Conservation (phyloP, 768 basidiomycete genomes). For the Suillus hirtellus region DNA sequence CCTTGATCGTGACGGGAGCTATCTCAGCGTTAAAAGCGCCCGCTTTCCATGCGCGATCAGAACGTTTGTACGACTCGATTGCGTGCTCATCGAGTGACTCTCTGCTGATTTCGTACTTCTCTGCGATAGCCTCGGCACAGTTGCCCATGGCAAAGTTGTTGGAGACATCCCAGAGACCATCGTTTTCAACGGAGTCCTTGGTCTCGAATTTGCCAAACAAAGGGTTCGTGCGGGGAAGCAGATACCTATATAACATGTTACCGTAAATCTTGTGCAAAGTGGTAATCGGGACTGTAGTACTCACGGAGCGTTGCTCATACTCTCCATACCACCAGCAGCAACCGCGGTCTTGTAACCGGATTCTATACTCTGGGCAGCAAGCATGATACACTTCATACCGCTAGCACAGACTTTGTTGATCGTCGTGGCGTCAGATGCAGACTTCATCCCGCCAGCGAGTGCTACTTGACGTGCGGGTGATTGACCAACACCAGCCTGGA, state of each 20-base stretch:
- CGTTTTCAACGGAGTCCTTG: constrained; percentile 84
- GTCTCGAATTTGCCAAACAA: constrained; percentile 87
- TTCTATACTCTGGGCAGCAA: constrained; percentile 89
- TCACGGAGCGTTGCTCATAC: constrained; percentile 98
- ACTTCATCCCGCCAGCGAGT: constrained; percentile 76
- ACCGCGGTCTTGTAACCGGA: constrained; percentile 84
- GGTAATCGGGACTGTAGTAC: constrained; percentile 34
- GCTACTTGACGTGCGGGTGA: constrained; percentile 96
- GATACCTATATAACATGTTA: constrained; percentile 52
- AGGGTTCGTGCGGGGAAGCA: constrained; percentile 78
- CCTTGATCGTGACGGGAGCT: constrained; percentile 86
- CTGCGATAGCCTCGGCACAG: constrained; percentile 87
- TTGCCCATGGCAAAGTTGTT: constrained; percentile 99
- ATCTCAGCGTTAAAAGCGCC: constrained; percentile 88
- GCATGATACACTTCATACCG: constrained; percentile 93
- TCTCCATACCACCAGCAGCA: constrained; percentile 97
- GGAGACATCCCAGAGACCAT: constrained; percentile 97
- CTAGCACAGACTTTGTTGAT: constrained; percentile 99
- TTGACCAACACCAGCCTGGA: constrained; percentile 97
- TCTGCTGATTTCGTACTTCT: constrained; percentile 79
- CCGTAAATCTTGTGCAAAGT: constrained; percentile 6
- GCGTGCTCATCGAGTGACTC: constrained; percentile 90
- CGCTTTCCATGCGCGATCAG: constrained; percentile 88
- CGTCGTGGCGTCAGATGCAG: constrained; percentile 92
- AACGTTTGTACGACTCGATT: constrained; percentile 92